Conservation (phyloP, 345 rosid species). For the Erodium maritimum region DNA sequence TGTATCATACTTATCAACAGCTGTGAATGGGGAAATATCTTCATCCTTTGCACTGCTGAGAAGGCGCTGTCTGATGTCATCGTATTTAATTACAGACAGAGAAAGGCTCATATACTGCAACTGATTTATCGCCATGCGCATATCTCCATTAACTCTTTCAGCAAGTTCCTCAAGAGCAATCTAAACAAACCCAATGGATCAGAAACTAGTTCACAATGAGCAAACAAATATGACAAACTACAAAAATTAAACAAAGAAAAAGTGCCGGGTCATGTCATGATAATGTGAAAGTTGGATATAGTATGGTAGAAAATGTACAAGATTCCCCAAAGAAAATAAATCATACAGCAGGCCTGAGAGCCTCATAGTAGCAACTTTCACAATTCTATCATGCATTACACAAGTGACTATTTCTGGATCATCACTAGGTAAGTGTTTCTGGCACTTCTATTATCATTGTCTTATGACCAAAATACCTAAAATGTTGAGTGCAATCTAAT, state of each 20-base stretch:
- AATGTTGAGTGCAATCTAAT: not conserved
- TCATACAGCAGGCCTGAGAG: too few species aligned
- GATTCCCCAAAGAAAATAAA: too few species aligned
- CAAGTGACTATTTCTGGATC: not conserved
- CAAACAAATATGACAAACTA: too few species aligned
- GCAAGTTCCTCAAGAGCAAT: slow-evolving; percentile 94
- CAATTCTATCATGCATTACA: not conserved
- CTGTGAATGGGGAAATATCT: slow-evolving; percentile 96
- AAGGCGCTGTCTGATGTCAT: slow-evolving; percentile 83
- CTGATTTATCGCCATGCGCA: slow-evolving; percentile 91
- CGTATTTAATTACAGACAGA: slow-evolving; percentile 67
- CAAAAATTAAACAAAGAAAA: too few species aligned
- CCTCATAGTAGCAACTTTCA: too few species aligned
- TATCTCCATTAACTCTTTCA: slow-evolving; percentile 89
- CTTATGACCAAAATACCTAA: too few species aligned
- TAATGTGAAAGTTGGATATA: too few species aligned
- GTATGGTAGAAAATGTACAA: too few species aligned
- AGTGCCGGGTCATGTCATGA: too few species aligned
- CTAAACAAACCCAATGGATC: slow-evolving; percentile 20
- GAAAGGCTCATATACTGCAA: slow-evolving; percentile 94
- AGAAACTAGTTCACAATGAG: not conserved
- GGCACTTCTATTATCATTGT: not conserved
- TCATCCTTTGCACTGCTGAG: slow-evolving; percentile 85
- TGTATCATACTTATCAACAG: slow-evolving; percentile 78
- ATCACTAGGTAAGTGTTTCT: not conserved